Evolutionary conservation across 2,329 filamentous ascomycete genomes (phyloP), one percentile per base, ranked within the genome.

Genomic region (Fusarium sp.): DNA sequence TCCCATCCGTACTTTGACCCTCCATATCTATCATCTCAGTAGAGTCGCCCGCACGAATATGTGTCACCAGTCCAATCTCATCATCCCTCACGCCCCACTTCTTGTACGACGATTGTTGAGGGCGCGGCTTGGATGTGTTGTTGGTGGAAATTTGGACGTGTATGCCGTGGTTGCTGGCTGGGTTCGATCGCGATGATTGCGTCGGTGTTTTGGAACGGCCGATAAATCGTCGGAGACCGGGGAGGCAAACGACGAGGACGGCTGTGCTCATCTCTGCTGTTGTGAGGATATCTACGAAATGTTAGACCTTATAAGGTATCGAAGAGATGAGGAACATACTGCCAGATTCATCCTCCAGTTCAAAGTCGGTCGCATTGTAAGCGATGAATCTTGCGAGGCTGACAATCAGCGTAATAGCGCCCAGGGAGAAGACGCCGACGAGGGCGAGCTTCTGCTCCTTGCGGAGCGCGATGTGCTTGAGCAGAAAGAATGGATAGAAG

Each of bases 21-120:
- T 57, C 54, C 3, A 55, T 14, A 22, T 55, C 51, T 10, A 33
- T 20, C 24, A 55, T 22, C 26, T 55, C 51, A 13, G 43, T 55
- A 11, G 48, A 52, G 14, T 57, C 49, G 4, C 51, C 51, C 14
- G 14, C 51, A 7, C 59, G 59, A 24, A 62, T 56, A 2, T 62
- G 49, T 4, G 59, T 62, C 2, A 62, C 59, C 10, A 62, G 32
- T 11, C 44, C 57, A 6, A 62, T 62, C 15, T 62, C 59, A 13
- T 62, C 59, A 14, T 62, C 59, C 13, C 57, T 17, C 0, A 62
- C 26, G 1, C 59, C 59, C 59, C 57, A 62, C 48, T 62, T 62
- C 22, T 52, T 32, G 15, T 62, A 62, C 0, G 57, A 46, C 0
- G 59, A 62, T 5, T 50, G 49, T 6, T 49, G 32, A 6, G 14